Base-by-base conservation (phyloP, 495 filamentous ascomycete genomes). In the Aspergillus nidulans region DNA sequence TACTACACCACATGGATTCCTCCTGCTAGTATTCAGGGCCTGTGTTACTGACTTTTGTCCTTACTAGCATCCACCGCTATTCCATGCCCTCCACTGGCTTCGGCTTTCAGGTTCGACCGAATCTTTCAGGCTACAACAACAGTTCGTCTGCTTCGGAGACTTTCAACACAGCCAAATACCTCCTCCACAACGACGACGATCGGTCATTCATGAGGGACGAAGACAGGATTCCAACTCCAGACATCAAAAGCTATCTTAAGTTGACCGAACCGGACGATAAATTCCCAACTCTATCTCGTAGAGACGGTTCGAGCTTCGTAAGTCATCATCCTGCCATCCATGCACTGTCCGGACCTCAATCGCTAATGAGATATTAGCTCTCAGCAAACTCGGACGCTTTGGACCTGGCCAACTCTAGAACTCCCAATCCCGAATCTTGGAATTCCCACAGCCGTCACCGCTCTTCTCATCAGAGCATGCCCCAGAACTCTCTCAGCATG, bases 181-280 rank as follows among this genome's bases (percentile, higher is more conserved):
- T 96, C 8, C 95, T 96, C 62, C 87, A 85, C 30, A 87, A 86
- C 64, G 91, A 96, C 59, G 88, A 91, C 24, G 78, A 85, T 24
- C 77, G 78, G 49, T 65, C 66, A 25, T 61, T 71, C 38, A 46
- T 74, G 28, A 80, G 72, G 40, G 78, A 79, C 50, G 69, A 80
- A 24, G 75, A 79, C 53, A 66, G 74, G 18, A 64, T 79, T 25
- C 78, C 82, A 1, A 85, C 84, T 23, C 78, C 83, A 5, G 81
- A 85, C 41, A 79, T 82, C 57, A 90, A 82, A 61, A 82, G 79
- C 46, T 86, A 84, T 66, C 77, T 90, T 40, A 78, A 83, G 60
- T 83, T 94, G 77, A 87, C 87, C 41, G 80, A 85, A 44, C 79
- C 82, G 46, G 87, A 92, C 67, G 85, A 92, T 65, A 85, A 84